Evolutionary conservation across 352 stramenopile species (phyloP), one percentile per base, ranked within the genome.

Genomic region (Pythium biforme): DNA sequence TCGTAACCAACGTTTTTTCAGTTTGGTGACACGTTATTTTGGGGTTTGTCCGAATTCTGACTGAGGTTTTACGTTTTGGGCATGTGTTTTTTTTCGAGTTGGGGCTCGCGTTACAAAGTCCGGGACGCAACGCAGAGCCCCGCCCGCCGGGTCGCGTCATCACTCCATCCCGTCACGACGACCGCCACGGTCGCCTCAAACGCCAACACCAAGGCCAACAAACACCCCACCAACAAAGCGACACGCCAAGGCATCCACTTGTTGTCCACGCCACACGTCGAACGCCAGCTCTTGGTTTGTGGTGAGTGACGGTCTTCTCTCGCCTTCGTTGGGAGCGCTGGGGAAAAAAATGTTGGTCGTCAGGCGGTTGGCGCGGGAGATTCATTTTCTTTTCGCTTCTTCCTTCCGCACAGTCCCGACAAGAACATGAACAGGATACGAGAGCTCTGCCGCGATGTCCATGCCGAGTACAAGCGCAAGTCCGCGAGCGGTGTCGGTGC

Each of bases 391-490:
- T 25, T 43, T n/a, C 2, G 4, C 25, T n/a, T 43, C 37, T 3
- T 43, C 37, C 8, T 1, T 20, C 6, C 37, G 37, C 37, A 43
- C 11, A 60, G 25, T 23, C 49, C 43, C 29, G 12, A 33, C 43
- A 50, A 34, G 8, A 64, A 11, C 33, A 70, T 66, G 64, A 53
- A 70, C 45, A 58, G 64, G 52, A 70, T 70, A 70, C 64, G 57
- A 66, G 64, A 70, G 51, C 64, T 70, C 9, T 63, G 57, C 39
- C 64, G 64, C 45, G 50, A 56, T 8, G 50, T 66, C 12, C 40
- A 65, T 15, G 43, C 27, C 43, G 64, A 70, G 39, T 70, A 66
- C 64, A 70, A 65, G 57, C 64, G 64, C 51, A 70, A 56, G 43
- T 29, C 47, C 17, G 34, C 23, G 19, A 23, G 10, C 17, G 40